Evolutionary conservation across 179 eudicot genomes (phyloP).

Genomic region (Dionaea muscipula): DNA sequence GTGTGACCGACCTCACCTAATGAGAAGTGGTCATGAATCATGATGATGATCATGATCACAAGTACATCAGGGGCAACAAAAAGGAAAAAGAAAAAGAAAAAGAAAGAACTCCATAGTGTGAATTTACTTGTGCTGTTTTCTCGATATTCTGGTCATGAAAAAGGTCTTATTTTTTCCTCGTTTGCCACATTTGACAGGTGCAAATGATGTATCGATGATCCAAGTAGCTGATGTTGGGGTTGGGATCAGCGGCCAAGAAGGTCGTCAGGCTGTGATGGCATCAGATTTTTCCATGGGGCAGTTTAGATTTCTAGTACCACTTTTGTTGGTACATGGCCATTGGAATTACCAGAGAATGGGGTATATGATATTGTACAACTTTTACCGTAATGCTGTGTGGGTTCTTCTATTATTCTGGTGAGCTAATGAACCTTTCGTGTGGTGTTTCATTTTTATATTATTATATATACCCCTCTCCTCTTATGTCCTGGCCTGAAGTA

Average conservation of each 20-base stretch:
- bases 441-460: not conserved
- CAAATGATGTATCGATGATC: slow-evolving; percentile 98
- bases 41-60: too few relatives aligned
- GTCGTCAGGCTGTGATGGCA: slow-evolving; percentile 99
- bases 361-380: slow-evolving; percentile 90
- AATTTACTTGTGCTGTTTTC: too few relatives aligned
- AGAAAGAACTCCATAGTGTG: too few relatives aligned
- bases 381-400: slow-evolving; percentile 83
- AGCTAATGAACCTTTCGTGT: slow-evolving; percentile 21
- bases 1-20: too few relatives aligned
- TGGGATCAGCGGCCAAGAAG: slow-evolving; percentile 98
- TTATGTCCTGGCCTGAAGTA: too few relatives aligned
- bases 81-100: too few relatives aligned
- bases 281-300: slow-evolving; percentile 99
- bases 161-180: not conserved
- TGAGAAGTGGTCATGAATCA: too few relatives aligned
- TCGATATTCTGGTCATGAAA: not conserved
- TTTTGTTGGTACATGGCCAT: slow-evolving; percentile 89
- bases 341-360: slow-evolving; percentile 99
- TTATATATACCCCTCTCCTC: too few relatives aligned
- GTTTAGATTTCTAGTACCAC: slow-evolving; percentile 81
- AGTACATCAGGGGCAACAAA: too few relatives aligned
- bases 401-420: slow-evolving; percentile 86
- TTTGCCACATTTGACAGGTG: slow-evolving; percentile 38
- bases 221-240: slow-evolving; percentile 99